These are phyloP conservation scores for Trebouxia gelatinosa DNA, from an alignment of 163 green algal genomes.

Conservation along the genomic window DNA sequence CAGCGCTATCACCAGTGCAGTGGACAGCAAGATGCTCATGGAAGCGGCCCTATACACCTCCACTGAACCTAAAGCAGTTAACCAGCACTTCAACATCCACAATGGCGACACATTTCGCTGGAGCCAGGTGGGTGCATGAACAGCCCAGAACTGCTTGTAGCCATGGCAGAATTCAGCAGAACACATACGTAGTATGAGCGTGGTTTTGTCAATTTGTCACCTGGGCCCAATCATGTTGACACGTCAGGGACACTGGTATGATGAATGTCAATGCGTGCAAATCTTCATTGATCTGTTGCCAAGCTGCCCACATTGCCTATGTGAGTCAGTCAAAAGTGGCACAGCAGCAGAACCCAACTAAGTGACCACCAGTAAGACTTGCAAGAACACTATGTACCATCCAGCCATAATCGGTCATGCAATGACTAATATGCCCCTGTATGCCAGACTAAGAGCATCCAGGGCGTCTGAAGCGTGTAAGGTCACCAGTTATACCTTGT, in stretches of 20 bases:
- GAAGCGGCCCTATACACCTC: constrained; percentile 43
- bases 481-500: too few relatives aligned
- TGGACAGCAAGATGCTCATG: constrained; percentile 7
- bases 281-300: not conserved
- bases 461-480: too few relatives aligned
- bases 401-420: not conserved
- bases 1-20: not conserved
- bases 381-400: not conserved
- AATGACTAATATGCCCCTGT: too few relatives aligned
- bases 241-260: not conserved
- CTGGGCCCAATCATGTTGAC: too few relatives aligned
- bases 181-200: not conserved
- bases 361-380: too few relatives aligned
- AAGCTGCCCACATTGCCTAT: not conserved
- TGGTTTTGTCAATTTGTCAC: not conserved
- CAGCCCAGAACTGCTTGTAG: not conserved
- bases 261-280: not conserved
- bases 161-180: not conserved
- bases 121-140: constrained; percentile 7
- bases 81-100: constrained; percentile 53
- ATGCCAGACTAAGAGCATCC: too few relatives aligned
- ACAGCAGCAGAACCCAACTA: too few relatives aligned
- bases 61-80: constrained; percentile 37
- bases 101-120: constrained; percentile 57
- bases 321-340: too few relatives aligned